Evolutionary conservation across 306 rosid genomes (phyloP), one percentile per base, ranked within the genome.

Genomic region (Comarum palustre): DNA sequence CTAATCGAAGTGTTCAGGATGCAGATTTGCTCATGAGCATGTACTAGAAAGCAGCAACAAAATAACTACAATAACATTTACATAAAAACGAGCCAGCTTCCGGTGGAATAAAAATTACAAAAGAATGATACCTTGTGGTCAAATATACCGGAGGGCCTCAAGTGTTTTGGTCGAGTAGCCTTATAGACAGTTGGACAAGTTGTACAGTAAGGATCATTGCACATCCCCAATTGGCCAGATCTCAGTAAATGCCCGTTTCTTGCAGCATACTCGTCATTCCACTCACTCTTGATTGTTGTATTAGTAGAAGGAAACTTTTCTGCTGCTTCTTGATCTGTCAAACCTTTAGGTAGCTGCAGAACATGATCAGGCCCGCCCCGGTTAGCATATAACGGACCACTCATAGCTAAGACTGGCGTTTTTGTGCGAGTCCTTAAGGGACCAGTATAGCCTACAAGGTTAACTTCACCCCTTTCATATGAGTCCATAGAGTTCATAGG

Each of bases 141-240:
- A 78, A 87, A 86, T 50, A 86, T 45, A 45, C 70, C 60, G 0
- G 90, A 79, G 47, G 82, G 24, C 82, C 63, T 89, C 31, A 69
- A 61, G 15, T 71, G 68, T 60, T 79, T 87, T 61, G 62, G 86
- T 65, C 78, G 87, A 72, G 85, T 13, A 67, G 83, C 64, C 76
- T 75, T 87, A 85, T 81, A 78, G 76, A 75, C 82, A 68, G 94
- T 82, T 72, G 98, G 98, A 82, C 98, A 93, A 60, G 90, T 87
- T 22, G 95, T 90, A 77, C 98, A 92, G 73, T 84, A 92, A 74
- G 98, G 98, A 82, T 92, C 98, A 78, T 83, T 86, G 77, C 98
- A 92, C 94, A 86, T 77, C 65, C 98, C 98, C 79, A 92, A 70
- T 73, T 85, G 96, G 58, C 98, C 98, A 68, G 98, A 92, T 82